Base-by-base conservation (phyloP, 1,284 basidiomycete genomes). In the Phellopilus nigrolimitatus region DNA sequence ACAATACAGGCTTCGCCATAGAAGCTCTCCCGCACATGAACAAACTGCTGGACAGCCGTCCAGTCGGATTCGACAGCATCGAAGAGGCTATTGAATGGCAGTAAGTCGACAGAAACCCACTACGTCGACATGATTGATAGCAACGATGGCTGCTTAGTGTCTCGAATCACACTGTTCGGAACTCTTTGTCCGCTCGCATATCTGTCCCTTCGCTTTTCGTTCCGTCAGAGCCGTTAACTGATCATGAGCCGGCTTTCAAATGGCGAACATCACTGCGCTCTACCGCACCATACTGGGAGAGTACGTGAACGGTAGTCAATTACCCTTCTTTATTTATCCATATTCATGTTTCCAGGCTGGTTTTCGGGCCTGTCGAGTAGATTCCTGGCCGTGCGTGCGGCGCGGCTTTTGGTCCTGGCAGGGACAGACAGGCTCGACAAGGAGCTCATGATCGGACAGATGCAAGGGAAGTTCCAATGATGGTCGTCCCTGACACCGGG, bases 391-490 rank as follows among this genome's bases (percentile, higher is more conserved):
- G 79, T 84, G 0, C 79, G 84, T 13, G 81, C 90, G 0, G 94
- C 94, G 0, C 82, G 94, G 12, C 68, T 99, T 24, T 78, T 99
- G 25, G 79, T 98, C 3, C 75, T 99, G 9, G 95, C 97, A 0
- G 95, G 95, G 0, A 86, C 94, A 7, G 95, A 99, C 61, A 74
- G 94, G 6, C 78, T 99, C 1, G 97, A 99, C 65, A 88, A 82
- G 59, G 85, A 91, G 58, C 76, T 99, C 36, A 97, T 97, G 88
- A 95, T 99, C 44, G 97, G 94, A 0, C 95, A 99, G 68, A 98
- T 99, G 95, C 86, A 90, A 69, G 95, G 95, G 52, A 97, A 97
- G 66, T 98, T 97, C 70, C 95, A 98, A 78, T 97, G 61, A 84
- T 82, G 19, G 92, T 98, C 22, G 79, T 97, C 56, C 79, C 80